Conservation (phyloP, 768 basidiomycete species). For the Agaricus blazei region DNA sequence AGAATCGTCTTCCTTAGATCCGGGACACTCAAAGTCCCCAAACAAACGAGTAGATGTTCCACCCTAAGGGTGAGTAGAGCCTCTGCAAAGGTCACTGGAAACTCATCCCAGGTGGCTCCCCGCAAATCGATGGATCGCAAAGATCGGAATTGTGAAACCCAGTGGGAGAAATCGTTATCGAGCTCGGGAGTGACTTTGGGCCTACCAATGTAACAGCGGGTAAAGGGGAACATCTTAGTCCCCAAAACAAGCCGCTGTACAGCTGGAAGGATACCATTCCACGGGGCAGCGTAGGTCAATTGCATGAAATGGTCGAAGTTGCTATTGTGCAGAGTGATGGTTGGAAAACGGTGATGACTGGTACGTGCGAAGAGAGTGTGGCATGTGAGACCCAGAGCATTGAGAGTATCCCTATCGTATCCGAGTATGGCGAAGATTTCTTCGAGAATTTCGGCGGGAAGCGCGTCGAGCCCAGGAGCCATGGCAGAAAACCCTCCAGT, state of each 20-base stretch:
- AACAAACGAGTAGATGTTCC: not conserved
- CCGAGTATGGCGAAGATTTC: not conserved
- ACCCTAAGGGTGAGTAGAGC: not conserved
- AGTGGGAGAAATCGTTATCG: not conserved
- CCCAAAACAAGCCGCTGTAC: not conserved
- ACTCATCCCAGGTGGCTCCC: not conserved
- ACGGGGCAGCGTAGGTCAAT: not conserved
- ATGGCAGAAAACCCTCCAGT: not conserved
- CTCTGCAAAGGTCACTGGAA: not conserved
- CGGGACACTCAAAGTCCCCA: not conserved
- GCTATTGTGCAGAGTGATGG: conserved; percentile 3
- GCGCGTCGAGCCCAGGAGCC: not conserved
- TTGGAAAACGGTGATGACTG: not conserved
- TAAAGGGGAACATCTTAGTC: not conserved
- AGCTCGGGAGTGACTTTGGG: not conserved
- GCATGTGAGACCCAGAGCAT: not conserved
- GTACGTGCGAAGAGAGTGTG: not conserved
- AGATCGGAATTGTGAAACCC: not conserved
- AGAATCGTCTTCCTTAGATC: not conserved
- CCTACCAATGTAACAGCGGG: not conserved
- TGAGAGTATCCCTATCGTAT: not conserved
- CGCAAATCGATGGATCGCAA: not conserved
- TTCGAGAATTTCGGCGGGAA: conserved; percentile 4
- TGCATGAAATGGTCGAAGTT: conserved; percentile 2
- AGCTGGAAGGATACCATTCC: conserved; percentile 2